Base-by-base conservation (phyloP, 2,329 filamentous ascomycete species). In the Lasiodiplodia sp. region DNA sequence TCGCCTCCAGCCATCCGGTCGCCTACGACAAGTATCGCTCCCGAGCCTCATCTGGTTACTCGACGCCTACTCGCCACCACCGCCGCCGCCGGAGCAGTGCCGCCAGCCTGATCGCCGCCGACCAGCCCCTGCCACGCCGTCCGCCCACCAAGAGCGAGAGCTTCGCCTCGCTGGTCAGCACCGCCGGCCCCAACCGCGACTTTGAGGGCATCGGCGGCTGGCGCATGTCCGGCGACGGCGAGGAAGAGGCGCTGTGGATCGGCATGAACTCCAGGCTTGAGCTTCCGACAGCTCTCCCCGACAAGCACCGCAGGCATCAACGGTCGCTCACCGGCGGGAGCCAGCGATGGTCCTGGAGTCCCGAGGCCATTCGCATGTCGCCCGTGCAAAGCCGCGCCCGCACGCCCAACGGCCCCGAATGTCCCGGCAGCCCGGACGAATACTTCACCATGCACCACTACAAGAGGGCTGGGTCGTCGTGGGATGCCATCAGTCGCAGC, bases 151-250 rank as follows among this genome's bases (percentile, higher is more conserved):
- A 79, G 69, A 78, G 73, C 64, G 76, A 73, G 3, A 78, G 76
- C 0, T 76, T 79, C 57, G 76, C 77, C 16, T 75, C 75, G 1
- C 72, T 82, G 37, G 66, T 81, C 31, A 74, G 76, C 31, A 75
- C 73, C 31, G 74, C 75, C 56, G 76, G 77, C 14, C 62, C 75
- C 3, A 75, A 75, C 14, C 74, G 80, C 40, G 82, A 83, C 70
- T 83, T 79, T 62, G 82, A 83, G 68, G 80, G 80, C 64, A 78
- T 83, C 1, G 82, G 82, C 31, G 82, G 82, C 1, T 80, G 78
- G 78, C 73, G 78, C 55, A 73, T 79, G 18, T 70, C 77, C 3
- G 77, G 75, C 14, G 77, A 77, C 31, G 77, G 79, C 1, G 79
- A 81, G 5, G 81, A 83, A 53, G 81, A 83, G 71, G 81, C 80